phyloP scores from a whole-genome alignment of 768 basidiomycete genomes.

The Lactarius psammicola region DNA sequence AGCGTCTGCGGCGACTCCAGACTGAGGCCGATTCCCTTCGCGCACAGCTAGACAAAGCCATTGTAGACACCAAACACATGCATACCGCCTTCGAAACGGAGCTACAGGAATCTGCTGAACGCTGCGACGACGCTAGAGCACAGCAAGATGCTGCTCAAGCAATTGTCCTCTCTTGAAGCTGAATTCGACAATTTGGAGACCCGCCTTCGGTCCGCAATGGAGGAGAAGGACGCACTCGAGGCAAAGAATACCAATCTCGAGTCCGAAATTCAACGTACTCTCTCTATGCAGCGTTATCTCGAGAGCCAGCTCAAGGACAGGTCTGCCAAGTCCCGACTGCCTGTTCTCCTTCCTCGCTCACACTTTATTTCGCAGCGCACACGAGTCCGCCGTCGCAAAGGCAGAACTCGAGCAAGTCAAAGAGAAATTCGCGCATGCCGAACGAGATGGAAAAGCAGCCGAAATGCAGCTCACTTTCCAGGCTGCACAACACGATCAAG shows the following conservation, averaged over 20 bases:
- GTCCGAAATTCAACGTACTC: conserved; percentile 62
- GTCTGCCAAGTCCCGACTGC: conserved; percentile 38
- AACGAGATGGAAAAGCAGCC: conserved; percentile 51
- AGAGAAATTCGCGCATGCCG: conserved; percentile 42
- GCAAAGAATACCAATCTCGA: conserved; percentile 56
- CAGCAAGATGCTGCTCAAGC: conserved; percentile 21
- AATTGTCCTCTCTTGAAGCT: conserved; percentile 38
- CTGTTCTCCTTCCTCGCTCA: conserved; percentile 4
- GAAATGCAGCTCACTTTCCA: conserved; percentile 67
- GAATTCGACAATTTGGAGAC: conserved; percentile 43
- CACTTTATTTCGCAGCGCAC: conserved; percentile 44
- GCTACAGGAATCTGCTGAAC: conserved; percentile 22
- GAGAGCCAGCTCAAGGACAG: conserved; percentile 64
- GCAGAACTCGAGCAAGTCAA: conserved; percentile 22
- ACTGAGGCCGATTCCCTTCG: conserved; percentile 17
- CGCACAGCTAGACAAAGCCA: conserved; percentile 21
- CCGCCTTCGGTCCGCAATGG: conserved; percentile 41
- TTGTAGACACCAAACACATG: conserved; percentile 6
- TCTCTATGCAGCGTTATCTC: conserved; percentile 58
- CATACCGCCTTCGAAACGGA: conserved; percentile 28
- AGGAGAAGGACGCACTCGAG: conserved; percentile 54
- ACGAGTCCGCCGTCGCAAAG: conserved; percentile 41
- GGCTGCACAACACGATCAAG: conserved; percentile 64
- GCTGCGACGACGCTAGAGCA: conserved; percentile 9
- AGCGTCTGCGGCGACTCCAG: conserved; percentile 23